phyloP scores from a whole-genome alignment of 1,139 yeast genomes.

The Yamadazyma dushanensis region DNA sequence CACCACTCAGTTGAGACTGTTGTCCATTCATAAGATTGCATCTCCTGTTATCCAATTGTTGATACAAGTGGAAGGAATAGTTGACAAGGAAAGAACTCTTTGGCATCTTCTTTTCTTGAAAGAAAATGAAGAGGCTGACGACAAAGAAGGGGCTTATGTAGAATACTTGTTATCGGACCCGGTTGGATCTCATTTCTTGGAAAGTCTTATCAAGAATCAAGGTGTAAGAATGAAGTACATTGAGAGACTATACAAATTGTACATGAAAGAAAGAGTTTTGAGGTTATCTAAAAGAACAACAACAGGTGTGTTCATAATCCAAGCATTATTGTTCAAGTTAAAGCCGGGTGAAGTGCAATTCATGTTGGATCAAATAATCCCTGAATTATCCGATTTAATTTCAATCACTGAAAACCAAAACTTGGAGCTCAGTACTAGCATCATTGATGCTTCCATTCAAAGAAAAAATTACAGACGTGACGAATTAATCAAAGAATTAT shows the following conservation, averaged over 20 bases:
- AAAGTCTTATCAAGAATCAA: conserved; percentile 60
- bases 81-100: conserved; percentile 65
- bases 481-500: conserved; percentile 62
- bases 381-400: conserved; percentile 61
- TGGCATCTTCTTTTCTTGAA: conserved; percentile 57
- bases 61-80: conserved; percentile 79
- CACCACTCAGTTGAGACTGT: conserved; percentile 56
- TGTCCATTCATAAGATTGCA: conserved; percentile 76
- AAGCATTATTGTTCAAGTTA: conserved; percentile 61
- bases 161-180: conserved; percentile 84
- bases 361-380: conserved; percentile 69
- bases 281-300: conserved; percentile 77
- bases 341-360: conserved; percentile 59
- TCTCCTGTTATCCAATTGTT: conserved; percentile 86
- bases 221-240: conserved; percentile 67
- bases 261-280: conserved; percentile 72
- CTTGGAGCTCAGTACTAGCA: conserved; percentile 65
- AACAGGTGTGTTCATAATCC: conserved; percentile 82
- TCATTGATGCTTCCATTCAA: conserved; percentile 66
- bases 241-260: conserved; percentile 65
- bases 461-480: conserved; percentile 62
- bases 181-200: conserved; percentile 89
- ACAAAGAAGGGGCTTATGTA: conserved; percentile 76
- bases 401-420: conserved; percentile 54
- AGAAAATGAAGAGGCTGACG: conserved; percentile 49